Evolutionary conservation across 371 early-diverging fungal species (phyloP).

Genomic region (Rhizopus delemar): DNA sequence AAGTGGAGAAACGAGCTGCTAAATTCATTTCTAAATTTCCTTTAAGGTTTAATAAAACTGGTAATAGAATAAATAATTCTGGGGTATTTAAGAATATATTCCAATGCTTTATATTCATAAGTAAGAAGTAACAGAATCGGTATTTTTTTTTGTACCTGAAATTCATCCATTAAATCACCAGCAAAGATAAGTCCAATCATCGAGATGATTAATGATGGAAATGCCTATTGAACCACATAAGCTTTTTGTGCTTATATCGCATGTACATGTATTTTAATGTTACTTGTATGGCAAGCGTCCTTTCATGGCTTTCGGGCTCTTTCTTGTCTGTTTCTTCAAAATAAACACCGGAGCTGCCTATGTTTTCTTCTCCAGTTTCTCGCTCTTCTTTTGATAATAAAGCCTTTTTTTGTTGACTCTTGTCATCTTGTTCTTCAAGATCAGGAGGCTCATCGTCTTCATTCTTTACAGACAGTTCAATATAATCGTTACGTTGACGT

Average conservation of each 20-base stretch:
- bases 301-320: neutral
- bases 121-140: neutral
- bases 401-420: conserved; percentile 1
- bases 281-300: conserved; percentile 3
- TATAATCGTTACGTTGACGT: conserved; percentile 16
- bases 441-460: conserved; percentile 20
- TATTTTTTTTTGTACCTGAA: conserved; percentile 49
- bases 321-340: conserved; percentile 2
- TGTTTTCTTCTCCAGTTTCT: neutral
- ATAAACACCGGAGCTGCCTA: neutral
- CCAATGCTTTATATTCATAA: conserved; percentile 54
- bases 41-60: conserved; percentile 80
- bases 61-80: conserved; percentile 82
- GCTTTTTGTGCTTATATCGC: neutral
- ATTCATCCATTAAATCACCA: conserved; percentile 67
- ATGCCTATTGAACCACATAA: conserved; percentile 46
- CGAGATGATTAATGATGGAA: conserved; percentile 72
- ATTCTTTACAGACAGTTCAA: conserved; percentile 21
- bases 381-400: neutral
- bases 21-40: conserved; percentile 90
- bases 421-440: conserved; percentile 7
- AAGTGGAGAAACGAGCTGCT: conserved; percentile 79
- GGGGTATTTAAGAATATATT: conserved; percentile 66
- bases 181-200: conserved; percentile 74
- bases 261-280: neutral